Evolutionary conservation across 345 rosid genomes (phyloP), one percentile per base, ranked within the genome.

Genomic region (Gossypium stocksii): DNA sequence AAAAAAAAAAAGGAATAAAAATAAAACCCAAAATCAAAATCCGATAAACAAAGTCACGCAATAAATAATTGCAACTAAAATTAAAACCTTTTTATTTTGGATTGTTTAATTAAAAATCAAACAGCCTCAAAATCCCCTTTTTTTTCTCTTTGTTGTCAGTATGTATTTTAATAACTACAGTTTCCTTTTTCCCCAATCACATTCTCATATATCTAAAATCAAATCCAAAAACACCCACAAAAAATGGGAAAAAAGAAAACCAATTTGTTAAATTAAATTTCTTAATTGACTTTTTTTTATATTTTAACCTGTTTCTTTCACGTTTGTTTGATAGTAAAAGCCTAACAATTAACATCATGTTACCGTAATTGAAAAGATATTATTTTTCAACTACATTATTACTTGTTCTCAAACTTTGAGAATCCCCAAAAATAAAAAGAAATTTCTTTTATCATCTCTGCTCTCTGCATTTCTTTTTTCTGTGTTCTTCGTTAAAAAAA

Each of bases 141-240:
- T 58, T 12, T 29, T 74, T 54, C 14, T 74, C 43, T 20, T 61
- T 66, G 64, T 71, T 67, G 78, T 79, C 83, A 77, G 84, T 79
- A 71, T 77, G 70, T 59, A 9, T n/a, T 64, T 45, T 66, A 66
- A 66, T 72, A 19, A 82, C 82, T 69, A 78, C 84, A 77, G 88
- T 83, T 79, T 54, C 70, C 51, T 46, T 45, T 45, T 22, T 8
- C 38, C 53, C 71, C 15, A 48, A 57, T 76, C 75, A 62, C 78
- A 20, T 68, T 74, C 59, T 74, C 34, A 11, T 41, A 13, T 64
- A 64, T 43, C 19, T 16, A 16, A 11, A 12, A 52, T 52, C 57
- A 16, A 17, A 16, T 6, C 13, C 12, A 12, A 46, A 51, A 46
- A 46, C 14, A 12, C 64, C 38, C 38, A 10, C n/a, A 57, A 45